Conservation (phyloP, 352 stramenopile species). For the Globisporangium carolinianum region DNA sequence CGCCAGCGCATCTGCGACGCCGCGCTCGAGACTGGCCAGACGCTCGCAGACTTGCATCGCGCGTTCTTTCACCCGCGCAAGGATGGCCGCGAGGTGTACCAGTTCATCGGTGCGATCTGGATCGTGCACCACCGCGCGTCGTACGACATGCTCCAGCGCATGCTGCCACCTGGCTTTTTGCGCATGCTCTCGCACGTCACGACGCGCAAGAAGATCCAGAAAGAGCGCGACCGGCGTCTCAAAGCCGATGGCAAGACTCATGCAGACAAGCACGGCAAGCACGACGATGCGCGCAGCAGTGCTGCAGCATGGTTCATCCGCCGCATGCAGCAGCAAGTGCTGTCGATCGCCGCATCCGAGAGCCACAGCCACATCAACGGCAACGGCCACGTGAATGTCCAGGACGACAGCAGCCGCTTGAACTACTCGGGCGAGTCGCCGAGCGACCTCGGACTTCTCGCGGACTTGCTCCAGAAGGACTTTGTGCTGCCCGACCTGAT, state of each 20-base stretch:
- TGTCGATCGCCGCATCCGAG: slow-evolving; percentile 32
- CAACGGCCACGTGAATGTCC: neutral
- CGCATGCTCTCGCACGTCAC: slow-evolving; percentile 60
- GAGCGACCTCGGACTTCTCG: slow-evolving; percentile 58
- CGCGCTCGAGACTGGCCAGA: slow-evolving; percentile 57
- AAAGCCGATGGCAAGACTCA: neutral
- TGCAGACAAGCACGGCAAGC: slow-evolving; percentile 11
- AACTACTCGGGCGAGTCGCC: slow-evolving; percentile 76
- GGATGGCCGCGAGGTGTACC: slow-evolving; percentile 56
- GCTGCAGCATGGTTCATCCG: slow-evolving; percentile 55
- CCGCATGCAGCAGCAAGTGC: slow-evolving; percentile 59
- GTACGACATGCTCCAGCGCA: slow-evolving; percentile 54
- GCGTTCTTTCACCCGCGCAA: slow-evolving; percentile 61
- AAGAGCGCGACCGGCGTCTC: slow-evolving; percentile 29
- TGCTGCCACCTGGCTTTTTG: slow-evolving; percentile 69
- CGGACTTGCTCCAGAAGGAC: slow-evolving; percentile 56
- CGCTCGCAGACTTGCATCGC: slow-evolving; percentile 48
- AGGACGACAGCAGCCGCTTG: slow-evolving; percentile 28
- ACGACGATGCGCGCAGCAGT: slow-evolving; percentile 10
- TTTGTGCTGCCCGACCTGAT: slow-evolving; percentile 77
- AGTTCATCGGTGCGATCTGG: slow-evolving; percentile 73
- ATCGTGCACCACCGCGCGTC: slow-evolving; percentile 68
- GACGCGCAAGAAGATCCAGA: slow-evolving; percentile 55
- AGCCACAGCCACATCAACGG: slow-evolving; percentile 28
- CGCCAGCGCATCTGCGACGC: slow-evolving; percentile 63